Conservation (phyloP, 2,329 filamentous ascomycete species). For the Bipolaris bicolor region DNA sequence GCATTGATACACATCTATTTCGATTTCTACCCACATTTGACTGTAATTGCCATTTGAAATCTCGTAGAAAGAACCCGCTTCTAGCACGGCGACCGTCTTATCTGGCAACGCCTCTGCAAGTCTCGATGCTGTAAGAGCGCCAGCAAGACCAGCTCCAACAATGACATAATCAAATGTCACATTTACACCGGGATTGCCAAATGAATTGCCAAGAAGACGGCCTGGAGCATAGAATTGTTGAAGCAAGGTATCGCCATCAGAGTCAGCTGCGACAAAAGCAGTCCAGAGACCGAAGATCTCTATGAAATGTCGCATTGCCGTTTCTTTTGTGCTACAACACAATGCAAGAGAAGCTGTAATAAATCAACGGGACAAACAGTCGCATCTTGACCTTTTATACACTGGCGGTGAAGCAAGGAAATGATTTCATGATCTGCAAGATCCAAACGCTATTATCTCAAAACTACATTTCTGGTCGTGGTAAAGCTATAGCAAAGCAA, state of each 20-base stretch:
- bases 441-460: background rate
- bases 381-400: background rate
- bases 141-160: conserved; percentile 34
- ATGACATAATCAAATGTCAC: conserved; percentile 36
- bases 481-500: background rate
- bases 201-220: conserved; percentile 14
- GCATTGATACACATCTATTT: background rate
- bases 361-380: background rate
- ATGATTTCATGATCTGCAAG: background rate
- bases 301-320: background rate
- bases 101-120: conserved; percentile 20
- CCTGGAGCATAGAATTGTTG: conserved; percentile 17
- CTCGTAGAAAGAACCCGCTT: conserved; percentile 39
- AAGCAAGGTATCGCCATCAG: conserved; percentile 9
- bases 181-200: conserved; percentile 30
- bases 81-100: conserved; percentile 30
- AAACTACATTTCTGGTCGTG: background rate
- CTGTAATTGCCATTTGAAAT: conserved; percentile 29
- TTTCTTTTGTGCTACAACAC: background rate
- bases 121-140: conserved; percentile 27
- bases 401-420: background rate
- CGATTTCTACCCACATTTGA: conserved; percentile 22
- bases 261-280: conserved; percentile 2
- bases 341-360: background rate
- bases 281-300: background rate